Evolutionary conservation across 495 filamentous ascomycete species (phyloP).

Genomic region (Tetracladium setigerum): DNA sequence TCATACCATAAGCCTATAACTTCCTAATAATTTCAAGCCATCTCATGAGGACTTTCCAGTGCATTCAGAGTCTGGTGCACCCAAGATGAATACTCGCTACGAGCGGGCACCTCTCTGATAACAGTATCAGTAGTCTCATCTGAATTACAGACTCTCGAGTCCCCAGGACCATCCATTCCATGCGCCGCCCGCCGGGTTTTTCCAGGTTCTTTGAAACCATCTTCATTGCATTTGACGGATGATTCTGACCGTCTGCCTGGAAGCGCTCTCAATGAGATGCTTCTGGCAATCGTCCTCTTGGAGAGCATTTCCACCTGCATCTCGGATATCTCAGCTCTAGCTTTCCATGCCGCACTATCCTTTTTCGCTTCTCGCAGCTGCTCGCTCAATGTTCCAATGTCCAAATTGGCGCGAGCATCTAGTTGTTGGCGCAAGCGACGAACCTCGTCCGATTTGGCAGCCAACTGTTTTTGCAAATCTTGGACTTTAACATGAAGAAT

Average conservation of each 20-base stretch:
- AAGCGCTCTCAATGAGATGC: background rate
- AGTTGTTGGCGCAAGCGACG: slow-evolving; percentile 32
- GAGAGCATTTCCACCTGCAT: slow-evolving; percentile 30
- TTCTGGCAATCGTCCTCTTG: background rate
- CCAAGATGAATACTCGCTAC: slow-evolving; percentile 8
- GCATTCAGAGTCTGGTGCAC: slow-evolving; percentile 1
- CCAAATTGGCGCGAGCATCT: slow-evolving; percentile 27
- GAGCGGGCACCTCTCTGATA: slow-evolving; percentile 2
- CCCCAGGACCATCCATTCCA: slow-evolving; percentile 11
- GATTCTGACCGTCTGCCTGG: background rate
- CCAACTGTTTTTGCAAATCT: slow-evolving; percentile 34
- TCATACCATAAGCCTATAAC: background rate
- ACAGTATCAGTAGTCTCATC: slow-evolving; percentile 14
- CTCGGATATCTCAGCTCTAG: slow-evolving; percentile 43
- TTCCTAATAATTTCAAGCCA: background rate
- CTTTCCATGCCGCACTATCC: slow-evolving; percentile 39
- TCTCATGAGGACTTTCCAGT: background rate
- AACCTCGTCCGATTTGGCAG: slow-evolving; percentile 31
- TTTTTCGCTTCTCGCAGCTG: slow-evolving; percentile 35
- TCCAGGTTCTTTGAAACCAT: background rate
- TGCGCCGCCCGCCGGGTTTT: slow-evolving; percentile 3
- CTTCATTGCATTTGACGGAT: background rate
- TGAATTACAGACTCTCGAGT: slow-evolving; percentile 2
- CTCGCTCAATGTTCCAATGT: slow-evolving; percentile 34
- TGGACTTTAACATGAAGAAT: slow-evolving; percentile 38